Percentiles rank a stretch among this genome's conserved stretches.
Evolutionary conservation across 805 yeast genomes (phyloP).

Genomic region (Blastobotrys terrestris): DNA sequence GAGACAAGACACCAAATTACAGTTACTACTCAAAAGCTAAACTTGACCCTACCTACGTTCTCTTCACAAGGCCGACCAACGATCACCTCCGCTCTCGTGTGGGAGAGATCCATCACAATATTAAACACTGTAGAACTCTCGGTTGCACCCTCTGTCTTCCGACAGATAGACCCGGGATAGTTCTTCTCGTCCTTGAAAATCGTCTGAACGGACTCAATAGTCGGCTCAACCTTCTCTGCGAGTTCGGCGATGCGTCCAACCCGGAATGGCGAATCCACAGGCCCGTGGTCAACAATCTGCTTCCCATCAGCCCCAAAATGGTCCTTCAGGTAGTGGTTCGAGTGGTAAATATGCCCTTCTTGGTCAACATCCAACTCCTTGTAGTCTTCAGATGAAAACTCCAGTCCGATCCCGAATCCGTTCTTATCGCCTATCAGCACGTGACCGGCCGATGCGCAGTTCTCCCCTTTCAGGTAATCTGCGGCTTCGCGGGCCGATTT

Average conservation of each 20-base stretch:
- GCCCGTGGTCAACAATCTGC: slow-evolving; percentile 7
- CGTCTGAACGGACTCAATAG: slow-evolving; percentile 9
- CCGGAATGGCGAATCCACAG: slow-evolving; percentile 12
- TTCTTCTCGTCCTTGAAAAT: slow-evolving; percentile 21
- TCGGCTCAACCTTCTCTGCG: slow-evolving; percentile 7
- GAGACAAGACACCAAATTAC: no score
- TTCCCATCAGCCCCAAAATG: slow-evolving; percentile 12
- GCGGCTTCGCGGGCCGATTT: slow-evolving; percentile 22
- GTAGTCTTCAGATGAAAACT: slow-evolving; percentile 14
- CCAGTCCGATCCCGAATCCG: slow-evolving; percentile 13
- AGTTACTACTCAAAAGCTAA: slow-evolving; percentile 5
- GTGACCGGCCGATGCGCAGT: slow-evolving; percentile 19
- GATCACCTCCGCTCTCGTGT: slow-evolving; percentile 16
- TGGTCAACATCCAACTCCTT: slow-evolving; percentile 7
- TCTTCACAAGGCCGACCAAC: slow-evolving; percentile 23
- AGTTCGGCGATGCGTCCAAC: slow-evolving; percentile 14
- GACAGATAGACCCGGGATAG: slow-evolving; percentile 25
- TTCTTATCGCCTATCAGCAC: slow-evolving; percentile 15
- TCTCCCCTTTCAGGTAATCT: slow-evolving; percentile 7
- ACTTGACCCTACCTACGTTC: background rate
- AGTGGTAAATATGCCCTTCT: slow-evolving; percentile 14
- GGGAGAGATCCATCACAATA: slow-evolving; percentile 24
- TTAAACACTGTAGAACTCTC: slow-evolving; percentile 22
- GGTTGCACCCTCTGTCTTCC: slow-evolving; percentile 14
- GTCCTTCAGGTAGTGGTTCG: slow-evolving; percentile 16